Conservation (phyloP, 2,329 filamentous ascomycete genomes). For the Arthrinium phaeospermum region DNA sequence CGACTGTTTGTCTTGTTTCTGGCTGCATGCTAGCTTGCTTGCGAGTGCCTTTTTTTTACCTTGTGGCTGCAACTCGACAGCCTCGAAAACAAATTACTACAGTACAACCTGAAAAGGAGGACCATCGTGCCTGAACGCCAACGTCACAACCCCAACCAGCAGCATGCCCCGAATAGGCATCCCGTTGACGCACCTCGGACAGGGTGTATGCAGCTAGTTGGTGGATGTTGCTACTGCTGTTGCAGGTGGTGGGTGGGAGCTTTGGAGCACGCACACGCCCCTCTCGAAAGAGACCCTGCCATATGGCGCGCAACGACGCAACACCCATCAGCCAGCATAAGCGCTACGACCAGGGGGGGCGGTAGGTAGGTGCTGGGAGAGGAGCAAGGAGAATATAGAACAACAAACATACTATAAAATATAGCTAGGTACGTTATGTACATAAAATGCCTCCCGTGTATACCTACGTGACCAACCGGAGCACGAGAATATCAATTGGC, state of each 20-base stretch:
- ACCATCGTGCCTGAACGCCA: constrained; percentile 5
- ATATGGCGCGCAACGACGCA: not conserved
- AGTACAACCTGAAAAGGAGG: not conserved
- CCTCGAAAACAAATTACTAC: not conserved
- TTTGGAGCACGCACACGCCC: not conserved
- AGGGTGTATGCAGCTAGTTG: constrained; percentile 7
- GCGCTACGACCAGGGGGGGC: not conserved
- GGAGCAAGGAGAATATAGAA: not conserved
- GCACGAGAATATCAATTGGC: not conserved
- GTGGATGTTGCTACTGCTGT: not conserved
- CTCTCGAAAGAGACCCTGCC: not conserved
- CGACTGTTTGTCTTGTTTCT: not conserved
- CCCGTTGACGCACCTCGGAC: constrained; percentile 6
- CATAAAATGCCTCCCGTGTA: too few species aligned
- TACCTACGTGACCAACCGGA: not conserved
- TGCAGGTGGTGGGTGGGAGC: not conserved
- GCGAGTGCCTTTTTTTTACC: not conserved
- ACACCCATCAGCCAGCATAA: not conserved
- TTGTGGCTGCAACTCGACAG: not conserved
- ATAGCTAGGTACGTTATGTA: not conserved
- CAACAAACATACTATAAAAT: not conserved
- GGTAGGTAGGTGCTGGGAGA: not conserved
- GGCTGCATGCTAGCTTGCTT: not conserved
- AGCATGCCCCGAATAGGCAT: not conserved
- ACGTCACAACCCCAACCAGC: constrained; percentile 6